Conservation (phyloP, 768 basidiomycete species). For the Agrocybe pediades region DNA sequence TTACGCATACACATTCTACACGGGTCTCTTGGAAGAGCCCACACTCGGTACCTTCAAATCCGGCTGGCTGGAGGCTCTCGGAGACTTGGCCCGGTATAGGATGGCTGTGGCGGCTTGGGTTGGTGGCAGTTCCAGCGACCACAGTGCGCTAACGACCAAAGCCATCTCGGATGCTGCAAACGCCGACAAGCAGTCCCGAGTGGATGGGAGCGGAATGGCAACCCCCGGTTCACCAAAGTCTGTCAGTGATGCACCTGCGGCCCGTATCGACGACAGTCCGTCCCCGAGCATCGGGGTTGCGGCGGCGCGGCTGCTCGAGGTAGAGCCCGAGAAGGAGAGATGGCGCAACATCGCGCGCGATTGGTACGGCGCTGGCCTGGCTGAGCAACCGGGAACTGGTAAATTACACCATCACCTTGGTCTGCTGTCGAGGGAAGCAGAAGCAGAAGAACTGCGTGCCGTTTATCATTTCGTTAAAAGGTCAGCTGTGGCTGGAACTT, state of each 20-base stretch:
- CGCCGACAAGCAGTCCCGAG: constrained; percentile 18
- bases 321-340: constrained; percentile 89
- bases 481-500: constrained; percentile 42
- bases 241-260: constrained; percentile 49
- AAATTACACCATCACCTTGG: constrained; percentile 95
- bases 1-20: constrained; percentile 94
- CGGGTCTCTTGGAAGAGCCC: constrained; percentile 83
- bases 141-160: constrained; percentile 52
- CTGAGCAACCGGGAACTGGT: constrained; percentile 91
- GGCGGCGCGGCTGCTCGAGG: constrained; percentile 78
- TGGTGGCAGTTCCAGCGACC: constrained; percentile 44
- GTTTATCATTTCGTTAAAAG: constrained; percentile 96
- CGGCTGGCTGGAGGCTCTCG: constrained; percentile 95
- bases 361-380: constrained; percentile 89
- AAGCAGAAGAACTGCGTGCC: constrained; percentile 78
- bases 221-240: constrained; percentile 36
- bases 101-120: constrained; percentile 95
- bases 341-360: constrained; percentile 90
- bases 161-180: constrained; percentile 51
- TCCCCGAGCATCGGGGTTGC: constrained; percentile 83
- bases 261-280: constrained; percentile 64
- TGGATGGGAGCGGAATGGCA: constrained; percentile 13
- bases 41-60: constrained; percentile 68
- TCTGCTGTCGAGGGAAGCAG: constrained; percentile 79
- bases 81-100: constrained; percentile 92